These are phyloP conservation scores for Penicillium parvum DNA, from an alignment of 495 filamentous ascomycete species.

Conservation along the genomic window DNA sequence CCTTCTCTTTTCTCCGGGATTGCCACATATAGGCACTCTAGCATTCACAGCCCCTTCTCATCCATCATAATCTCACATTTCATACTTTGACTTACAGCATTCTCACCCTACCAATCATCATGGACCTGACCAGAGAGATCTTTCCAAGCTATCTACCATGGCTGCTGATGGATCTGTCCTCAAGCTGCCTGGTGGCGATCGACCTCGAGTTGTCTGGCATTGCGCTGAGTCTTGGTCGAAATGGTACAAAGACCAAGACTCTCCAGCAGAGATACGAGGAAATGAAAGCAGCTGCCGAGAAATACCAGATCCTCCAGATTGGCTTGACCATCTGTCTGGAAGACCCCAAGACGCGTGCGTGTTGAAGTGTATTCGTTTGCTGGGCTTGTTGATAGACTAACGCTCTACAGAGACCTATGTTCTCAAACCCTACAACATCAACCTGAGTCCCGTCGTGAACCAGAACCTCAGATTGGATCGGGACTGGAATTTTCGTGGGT, in stretches of 20 bases:
- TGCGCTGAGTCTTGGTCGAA: constrained; percentile 23
- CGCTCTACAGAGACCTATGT: constrained; percentile 47
- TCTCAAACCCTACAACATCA: constrained; percentile 65
- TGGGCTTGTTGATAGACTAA: constrained; percentile 3
- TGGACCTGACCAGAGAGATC: constrained; percentile 58
- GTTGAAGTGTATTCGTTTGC: not conserved
- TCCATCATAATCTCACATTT: not conserved
- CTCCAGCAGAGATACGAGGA: constrained; percentile 65
- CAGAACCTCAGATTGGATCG: constrained; percentile 51
- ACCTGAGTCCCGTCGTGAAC: constrained; percentile 52
- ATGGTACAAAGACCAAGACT: constrained; percentile 27
- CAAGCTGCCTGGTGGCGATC: constrained; percentile 62
- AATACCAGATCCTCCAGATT: constrained; percentile 70
- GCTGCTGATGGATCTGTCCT: constrained; percentile 54
- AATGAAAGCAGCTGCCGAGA: constrained; percentile 59
- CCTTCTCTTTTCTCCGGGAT: too few species aligned
- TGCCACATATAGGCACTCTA: too few species aligned
- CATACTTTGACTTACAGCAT: not conserved
- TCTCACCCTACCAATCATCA: constrained; percentile 21
- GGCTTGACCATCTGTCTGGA: constrained; percentile 65
- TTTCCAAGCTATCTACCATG: constrained; percentile 54
- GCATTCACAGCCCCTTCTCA: not conserved
- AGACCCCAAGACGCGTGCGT: constrained; percentile 42
- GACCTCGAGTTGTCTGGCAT: constrained; percentile 81
- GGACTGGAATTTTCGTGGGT: constrained; percentile 49